Percentiles rank a stretch among this genome's conserved stretches.
Conservation (phyloP, 768 basidiomycete genomes). For the Rhodocollybia butyracea region DNA sequence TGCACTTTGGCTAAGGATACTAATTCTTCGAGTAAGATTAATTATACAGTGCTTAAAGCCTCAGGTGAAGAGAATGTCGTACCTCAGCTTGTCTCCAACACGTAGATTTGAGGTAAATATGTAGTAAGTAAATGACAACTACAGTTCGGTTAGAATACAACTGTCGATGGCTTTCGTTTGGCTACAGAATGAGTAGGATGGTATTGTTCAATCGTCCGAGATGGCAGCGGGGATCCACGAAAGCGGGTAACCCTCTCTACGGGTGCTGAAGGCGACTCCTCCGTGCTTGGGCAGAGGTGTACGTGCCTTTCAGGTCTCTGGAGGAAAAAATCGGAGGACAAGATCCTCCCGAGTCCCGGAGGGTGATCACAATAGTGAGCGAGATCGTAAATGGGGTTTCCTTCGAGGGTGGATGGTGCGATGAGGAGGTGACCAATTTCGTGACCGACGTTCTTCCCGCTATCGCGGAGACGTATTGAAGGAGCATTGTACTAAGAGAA, state of each 20-base stretch:
- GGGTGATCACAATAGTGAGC: slow-evolving; percentile 30
- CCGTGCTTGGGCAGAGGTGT: background rate
- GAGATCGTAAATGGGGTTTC: slow-evolving; percentile 6
- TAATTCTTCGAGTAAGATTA: too few species aligned
- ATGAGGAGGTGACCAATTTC: slow-evolving; percentile 16
- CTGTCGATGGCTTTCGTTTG: too few species aligned
- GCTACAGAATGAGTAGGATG: too few species aligned
- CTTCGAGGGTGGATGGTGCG: background rate
- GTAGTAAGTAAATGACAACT: too few species aligned
- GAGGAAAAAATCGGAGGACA: slow-evolving; percentile 19
- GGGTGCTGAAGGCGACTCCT: background rate
- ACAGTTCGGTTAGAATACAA: too few species aligned
- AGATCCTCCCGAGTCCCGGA: slow-evolving; percentile 30
- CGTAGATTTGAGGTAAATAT: too few species aligned
- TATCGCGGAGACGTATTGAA: slow-evolving; percentile 36
- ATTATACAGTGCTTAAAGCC: too few species aligned
- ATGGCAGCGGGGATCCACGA: too few species aligned
- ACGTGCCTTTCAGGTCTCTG: background rate
- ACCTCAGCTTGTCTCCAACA: too few species aligned
- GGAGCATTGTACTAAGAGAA: slow-evolving; percentile 56
- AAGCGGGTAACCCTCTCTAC: background rate
- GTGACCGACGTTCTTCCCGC: slow-evolving; percentile 14
- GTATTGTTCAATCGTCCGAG: too few species aligned
- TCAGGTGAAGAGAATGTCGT: too few species aligned
- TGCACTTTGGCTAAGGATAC: too few species aligned